These are phyloP conservation scores for barley (Hordeum vulgare) DNA, from an alignment of 176 grass and related monocot species.

Conservation along the genomic window DNA sequence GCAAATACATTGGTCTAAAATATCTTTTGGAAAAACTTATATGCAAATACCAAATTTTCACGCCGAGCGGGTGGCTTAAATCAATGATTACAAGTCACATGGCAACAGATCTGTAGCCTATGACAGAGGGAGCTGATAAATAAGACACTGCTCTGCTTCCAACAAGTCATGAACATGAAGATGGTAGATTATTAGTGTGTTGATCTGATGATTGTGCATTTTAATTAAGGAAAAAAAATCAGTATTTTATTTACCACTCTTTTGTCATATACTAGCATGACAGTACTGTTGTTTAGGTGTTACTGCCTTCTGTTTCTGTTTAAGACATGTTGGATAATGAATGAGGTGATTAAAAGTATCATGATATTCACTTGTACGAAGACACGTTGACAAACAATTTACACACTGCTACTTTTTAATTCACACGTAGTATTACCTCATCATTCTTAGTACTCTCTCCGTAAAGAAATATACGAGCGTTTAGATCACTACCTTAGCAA, in stretches of 20 bases:
- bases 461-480: no score
- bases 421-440: neutral
- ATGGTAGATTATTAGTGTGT: neutral
- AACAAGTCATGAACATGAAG: neutral
- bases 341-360: neutral
- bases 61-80: neutral
- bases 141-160: neutral
- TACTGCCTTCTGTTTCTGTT: neutral
- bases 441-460: no score
- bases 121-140: neutral
- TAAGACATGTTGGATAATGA: neutral
- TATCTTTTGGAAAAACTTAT: neutral
- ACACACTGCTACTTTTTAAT: neutral
- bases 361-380: no score
- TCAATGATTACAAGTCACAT: neutral
- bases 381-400: neutral
- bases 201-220: neutral
- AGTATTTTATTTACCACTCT: no score
- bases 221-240: no score
- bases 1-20: neutral
- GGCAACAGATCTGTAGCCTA: neutral
- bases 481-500: no score
- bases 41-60: neutral
- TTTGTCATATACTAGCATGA: no score
- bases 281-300: neutral